Evolutionary conservation across 805 yeast genomes (phyloP).

Genomic region (Pichia deserticola): DNA sequence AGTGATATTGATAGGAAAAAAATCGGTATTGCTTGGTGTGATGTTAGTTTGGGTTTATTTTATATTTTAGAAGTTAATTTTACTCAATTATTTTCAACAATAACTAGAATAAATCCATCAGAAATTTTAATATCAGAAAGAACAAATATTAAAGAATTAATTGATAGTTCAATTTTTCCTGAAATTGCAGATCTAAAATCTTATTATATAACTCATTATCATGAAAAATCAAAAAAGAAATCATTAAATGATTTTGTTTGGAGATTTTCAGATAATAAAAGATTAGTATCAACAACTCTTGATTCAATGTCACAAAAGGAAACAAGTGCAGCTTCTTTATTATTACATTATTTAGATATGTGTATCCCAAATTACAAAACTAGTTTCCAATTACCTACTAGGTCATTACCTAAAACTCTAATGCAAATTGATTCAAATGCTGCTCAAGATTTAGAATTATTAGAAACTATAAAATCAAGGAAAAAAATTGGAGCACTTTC

Average conservation of each 20-base stretch:
- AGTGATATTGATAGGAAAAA: conserved; percentile 29
- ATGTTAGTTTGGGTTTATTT: conserved; percentile 75
- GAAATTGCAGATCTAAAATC: conserved; percentile 51
- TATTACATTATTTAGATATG: conserved; percentile 61
- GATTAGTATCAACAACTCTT: conserved; percentile 20
- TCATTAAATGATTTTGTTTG: conserved; percentile 30
- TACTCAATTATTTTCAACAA: conserved; percentile 56
- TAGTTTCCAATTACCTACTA: conserved; percentile 59
- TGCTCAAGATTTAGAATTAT: conserved; percentile 66
- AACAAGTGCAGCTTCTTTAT: conserved; percentile 51
- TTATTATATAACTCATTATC: conserved; percentile 52
- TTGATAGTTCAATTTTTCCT: conserved; percentile 46
- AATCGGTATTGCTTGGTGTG: conserved; percentile 83
- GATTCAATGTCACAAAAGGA: conserved; percentile 38
- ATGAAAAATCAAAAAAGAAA: conserved; percentile 34
- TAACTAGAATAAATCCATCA: conserved; percentile 72
- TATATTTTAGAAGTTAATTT: conserved; percentile 58
- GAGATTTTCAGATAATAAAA: conserved; percentile 33
- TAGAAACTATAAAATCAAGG: conserved; percentile 48
- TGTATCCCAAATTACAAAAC: conserved; percentile 64
- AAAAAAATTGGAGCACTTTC: conserved; percentile 63
- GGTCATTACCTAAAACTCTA: conserved; percentile 41
- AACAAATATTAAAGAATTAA: conserved; percentile 32
- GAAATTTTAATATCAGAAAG: conserved; percentile 61
- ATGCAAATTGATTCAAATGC: conserved; percentile 81